Percentiles rank a stretch among this genome's conserved stretches.
These are phyloP conservation scores for Chionographis japonica DNA, from an alignment of 106 monocot genomes.

Conservation along the genomic window DNA sequence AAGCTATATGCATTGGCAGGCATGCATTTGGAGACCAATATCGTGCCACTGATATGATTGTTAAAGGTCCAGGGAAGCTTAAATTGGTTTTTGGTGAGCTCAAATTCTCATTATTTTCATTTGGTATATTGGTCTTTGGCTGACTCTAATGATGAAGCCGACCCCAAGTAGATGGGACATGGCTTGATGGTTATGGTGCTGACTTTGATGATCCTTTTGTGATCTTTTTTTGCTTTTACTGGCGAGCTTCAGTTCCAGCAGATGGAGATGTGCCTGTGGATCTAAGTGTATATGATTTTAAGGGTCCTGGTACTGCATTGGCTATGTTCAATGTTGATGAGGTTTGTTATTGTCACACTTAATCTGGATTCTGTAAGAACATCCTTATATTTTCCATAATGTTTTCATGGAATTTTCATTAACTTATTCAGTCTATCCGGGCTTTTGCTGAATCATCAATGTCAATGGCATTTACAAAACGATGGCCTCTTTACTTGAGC, in stretches of 20 bases:
- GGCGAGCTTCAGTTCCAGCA: conserved; percentile 37
- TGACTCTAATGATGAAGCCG: background rate
- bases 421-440: conserved; percentile 55
- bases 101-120: background rate
- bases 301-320: conserved; percentile 71
- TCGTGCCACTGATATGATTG: conserved; percentile 66
- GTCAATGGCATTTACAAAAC: conserved; percentile 69
- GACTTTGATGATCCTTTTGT: background rate
- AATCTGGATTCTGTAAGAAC: background rate
- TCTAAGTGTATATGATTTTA: conserved; percentile 69
- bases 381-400: background rate
- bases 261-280: conserved; percentile 40
- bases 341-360: conserved; percentile 22
- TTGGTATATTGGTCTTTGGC: background rate
- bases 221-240: background rate
- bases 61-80: conserved; percentile 74
- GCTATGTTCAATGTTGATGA: conserved; percentile 85
- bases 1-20: conserved; percentile 82
- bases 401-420: background rate
- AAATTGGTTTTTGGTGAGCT: conserved; percentile 79
- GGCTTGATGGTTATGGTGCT: background rate
- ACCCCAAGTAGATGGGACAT: background rate
- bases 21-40: conserved; percentile 92
- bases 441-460: conserved; percentile 85
- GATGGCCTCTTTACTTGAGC: conserved; percentile 85